Evolutionary conservation across 2,329 filamentous ascomycete species (phyloP).

Genomic region (Thelonectria olida): DNA sequence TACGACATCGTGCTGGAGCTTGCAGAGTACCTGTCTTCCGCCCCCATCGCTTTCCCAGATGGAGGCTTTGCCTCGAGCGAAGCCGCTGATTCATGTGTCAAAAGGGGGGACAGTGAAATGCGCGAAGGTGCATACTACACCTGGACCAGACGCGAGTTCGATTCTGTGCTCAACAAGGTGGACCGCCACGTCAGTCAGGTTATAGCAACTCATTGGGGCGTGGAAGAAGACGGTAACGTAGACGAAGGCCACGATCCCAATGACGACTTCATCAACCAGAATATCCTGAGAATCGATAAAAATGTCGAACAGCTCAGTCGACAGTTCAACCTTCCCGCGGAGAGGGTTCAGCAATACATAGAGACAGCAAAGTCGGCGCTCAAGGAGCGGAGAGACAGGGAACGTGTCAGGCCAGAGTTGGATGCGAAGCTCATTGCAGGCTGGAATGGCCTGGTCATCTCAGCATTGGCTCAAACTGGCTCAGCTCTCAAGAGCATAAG

Average conservation of each 20-base stretch:
- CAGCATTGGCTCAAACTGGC: slow-evolving; percentile 80
- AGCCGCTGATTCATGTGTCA: slow-evolving; percentile 85
- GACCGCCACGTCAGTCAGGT: slow-evolving; percentile 72
- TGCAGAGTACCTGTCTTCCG: slow-evolving; percentile 82
- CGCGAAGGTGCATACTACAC: slow-evolving; percentile 94
- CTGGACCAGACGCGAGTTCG: slow-evolving; percentile 90
- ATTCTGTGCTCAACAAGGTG: slow-evolving; percentile 68
- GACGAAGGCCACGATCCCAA: slow-evolving; percentile 83
- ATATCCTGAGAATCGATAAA: slow-evolving; percentile 79
- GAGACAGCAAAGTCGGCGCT: slow-evolving; percentile 74
- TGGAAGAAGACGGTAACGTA: slow-evolving; percentile 87
- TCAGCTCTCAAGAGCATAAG: slow-evolving; percentile 71
- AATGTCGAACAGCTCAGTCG: slow-evolving; percentile 75
- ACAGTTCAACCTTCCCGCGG: slow-evolving; percentile 76
- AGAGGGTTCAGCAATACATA: slow-evolving; percentile 75
- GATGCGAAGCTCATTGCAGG: slow-evolving; percentile 90
- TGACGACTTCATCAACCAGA: slow-evolving; percentile 94
- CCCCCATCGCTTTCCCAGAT: slow-evolving; percentile 70
- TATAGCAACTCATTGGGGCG: slow-evolving; percentile 85
- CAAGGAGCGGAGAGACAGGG: slow-evolving; percentile 74
- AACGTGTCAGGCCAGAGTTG: slow-evolving; percentile 78
- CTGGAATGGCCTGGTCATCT: slow-evolving; percentile 90
- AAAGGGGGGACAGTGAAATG: slow-evolving; percentile 80
- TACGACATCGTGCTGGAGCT: slow-evolving; percentile 83
- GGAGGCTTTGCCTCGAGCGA: slow-evolving; percentile 91